A percentile compares a stretch with the other conserved stretches of the same genome.
Evolutionary conservation across 176 grass and related monocot genomes (phyloP).

Genomic region (Oryza longistaminata): DNA sequence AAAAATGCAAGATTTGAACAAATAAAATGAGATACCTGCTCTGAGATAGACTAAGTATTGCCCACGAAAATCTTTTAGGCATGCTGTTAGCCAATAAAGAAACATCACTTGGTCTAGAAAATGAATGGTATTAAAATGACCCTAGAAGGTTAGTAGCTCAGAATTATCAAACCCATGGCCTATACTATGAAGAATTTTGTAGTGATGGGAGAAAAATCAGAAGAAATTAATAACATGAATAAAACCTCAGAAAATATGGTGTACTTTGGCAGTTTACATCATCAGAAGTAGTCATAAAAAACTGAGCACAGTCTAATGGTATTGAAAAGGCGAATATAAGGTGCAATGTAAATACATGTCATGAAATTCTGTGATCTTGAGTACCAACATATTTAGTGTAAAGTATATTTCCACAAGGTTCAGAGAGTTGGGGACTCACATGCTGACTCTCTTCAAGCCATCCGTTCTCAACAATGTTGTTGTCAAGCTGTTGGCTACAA

Average conservation of each 20-base stretch:
- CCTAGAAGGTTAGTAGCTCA: background rate
- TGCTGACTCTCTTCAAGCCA: constrained; percentile 22
- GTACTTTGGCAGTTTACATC: background rate
- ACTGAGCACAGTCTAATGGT: background rate
- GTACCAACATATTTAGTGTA: background rate
- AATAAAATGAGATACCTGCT: background rate
- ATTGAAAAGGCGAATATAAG: background rate
- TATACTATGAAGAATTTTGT: background rate
- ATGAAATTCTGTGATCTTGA: background rate
- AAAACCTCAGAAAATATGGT: background rate
- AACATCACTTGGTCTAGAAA: background rate
- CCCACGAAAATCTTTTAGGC: background rate
- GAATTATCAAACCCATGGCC: background rate
- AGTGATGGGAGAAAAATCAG: background rate
- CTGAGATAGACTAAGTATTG: background rate
- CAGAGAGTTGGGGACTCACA: constrained; percentile 10
- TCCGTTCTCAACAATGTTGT: constrained; percentile 38
- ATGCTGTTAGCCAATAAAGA: background rate
- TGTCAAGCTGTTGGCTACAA: constrained; percentile 16
- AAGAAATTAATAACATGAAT: background rate
- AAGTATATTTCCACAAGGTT: background rate
- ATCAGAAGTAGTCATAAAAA: background rate
- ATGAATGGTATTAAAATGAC: background rate
- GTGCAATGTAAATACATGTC: background rate
- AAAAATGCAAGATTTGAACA: background rate